phyloP scores from a whole-genome alignment of 495 filamentous ascomycete species.

The Aspergillus cristatus region DNA sequence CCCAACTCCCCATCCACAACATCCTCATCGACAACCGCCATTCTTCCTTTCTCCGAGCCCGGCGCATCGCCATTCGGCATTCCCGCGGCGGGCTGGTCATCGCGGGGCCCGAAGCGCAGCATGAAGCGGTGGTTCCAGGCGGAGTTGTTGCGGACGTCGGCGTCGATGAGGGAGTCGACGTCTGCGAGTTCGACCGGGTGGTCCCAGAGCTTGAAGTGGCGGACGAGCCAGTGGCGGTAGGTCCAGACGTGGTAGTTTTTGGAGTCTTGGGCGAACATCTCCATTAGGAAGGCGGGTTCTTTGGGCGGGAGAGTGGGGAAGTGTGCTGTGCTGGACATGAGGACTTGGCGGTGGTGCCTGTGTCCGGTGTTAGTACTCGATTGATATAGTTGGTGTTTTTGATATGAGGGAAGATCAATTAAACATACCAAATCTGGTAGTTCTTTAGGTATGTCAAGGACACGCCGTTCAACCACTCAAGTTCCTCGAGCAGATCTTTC shows the following conservation, averaged over 20 bases:
- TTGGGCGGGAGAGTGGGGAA: slow-evolving; percentile 47
- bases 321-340: slow-evolving; percentile 51
- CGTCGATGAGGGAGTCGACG: slow-evolving; percentile 56
- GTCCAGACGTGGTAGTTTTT: slow-evolving; percentile 99
- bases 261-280: slow-evolving; percentile 75
- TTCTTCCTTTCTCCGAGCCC: slow-evolving; percentile 31
- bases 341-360: slow-evolving; percentile 82
- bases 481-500: slow-evolving; percentile 59
- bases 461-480: slow-evolving; percentile 76
- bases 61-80: slow-evolving; percentile 39
- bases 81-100: slow-evolving; percentile 23
- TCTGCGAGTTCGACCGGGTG: slow-evolving; percentile 55
- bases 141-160: slow-evolving; percentile 88
- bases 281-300: slow-evolving; percentile 65
- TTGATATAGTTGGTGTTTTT: no score
- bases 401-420: no score
- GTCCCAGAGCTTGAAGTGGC: slow-evolving; percentile 68
- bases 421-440: slow-evolving; percentile 82
- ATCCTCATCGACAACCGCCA: slow-evolving; percentile 43
- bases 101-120: slow-evolving; percentile 62
- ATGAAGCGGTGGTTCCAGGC: slow-evolving; percentile 97
- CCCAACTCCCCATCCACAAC: slow-evolving; percentile 66
- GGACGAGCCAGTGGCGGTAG: slow-evolving; percentile 87
- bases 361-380: background rate
- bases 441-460: slow-evolving; percentile 85